A percentile compares a stretch with the other conserved stretches of the same genome.
Evolutionary conservation across 306 rosid species (phyloP).

Genomic region (Lathyrus sativus): DNA sequence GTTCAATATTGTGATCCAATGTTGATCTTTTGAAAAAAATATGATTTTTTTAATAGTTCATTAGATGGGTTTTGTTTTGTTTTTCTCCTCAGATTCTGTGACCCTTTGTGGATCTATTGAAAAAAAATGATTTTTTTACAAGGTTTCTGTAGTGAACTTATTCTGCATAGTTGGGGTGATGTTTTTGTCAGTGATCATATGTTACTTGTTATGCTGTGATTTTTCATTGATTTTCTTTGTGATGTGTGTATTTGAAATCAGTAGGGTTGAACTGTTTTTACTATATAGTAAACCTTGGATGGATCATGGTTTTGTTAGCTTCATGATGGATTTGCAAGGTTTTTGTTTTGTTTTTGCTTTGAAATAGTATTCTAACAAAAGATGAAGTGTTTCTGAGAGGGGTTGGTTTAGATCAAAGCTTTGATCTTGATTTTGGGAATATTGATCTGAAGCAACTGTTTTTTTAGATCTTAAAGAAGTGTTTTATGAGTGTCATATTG

Average conservation of each 20-base stretch:
- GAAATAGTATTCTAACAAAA: not conserved
- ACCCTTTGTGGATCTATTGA: not conserved
- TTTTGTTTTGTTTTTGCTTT: no score
- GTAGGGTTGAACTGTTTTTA: not conserved
- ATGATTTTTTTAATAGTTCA: not conserved
- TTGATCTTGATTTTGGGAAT: not conserved
- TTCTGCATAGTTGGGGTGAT: not conserved
- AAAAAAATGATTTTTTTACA: not conserved
- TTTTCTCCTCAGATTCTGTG: no score
- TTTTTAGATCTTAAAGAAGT: not conserved
- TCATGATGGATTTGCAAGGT: not conserved
- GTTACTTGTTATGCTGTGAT: not conserved
- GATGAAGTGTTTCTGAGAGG: not conserved
- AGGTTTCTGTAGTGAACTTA: not conserved
- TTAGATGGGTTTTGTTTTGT: not conserved
- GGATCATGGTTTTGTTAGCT: slow-evolving; percentile 1
- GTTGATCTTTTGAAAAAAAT: not conserved
- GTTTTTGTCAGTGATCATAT: slow-evolving; percentile 1
- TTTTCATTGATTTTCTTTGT: not conserved
- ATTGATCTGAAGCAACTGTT: slow-evolving; percentile 5
- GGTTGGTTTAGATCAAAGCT: slow-evolving; percentile 2
- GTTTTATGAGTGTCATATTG: not conserved
- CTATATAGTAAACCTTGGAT: not conserved
- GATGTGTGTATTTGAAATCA: not conserved
- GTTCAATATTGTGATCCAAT: not conserved